Evolutionary conservation across 2,329 filamentous ascomycete genomes (phyloP), one percentile per base, ranked within the genome.

Genomic region (Elsinoe perseae): DNA sequence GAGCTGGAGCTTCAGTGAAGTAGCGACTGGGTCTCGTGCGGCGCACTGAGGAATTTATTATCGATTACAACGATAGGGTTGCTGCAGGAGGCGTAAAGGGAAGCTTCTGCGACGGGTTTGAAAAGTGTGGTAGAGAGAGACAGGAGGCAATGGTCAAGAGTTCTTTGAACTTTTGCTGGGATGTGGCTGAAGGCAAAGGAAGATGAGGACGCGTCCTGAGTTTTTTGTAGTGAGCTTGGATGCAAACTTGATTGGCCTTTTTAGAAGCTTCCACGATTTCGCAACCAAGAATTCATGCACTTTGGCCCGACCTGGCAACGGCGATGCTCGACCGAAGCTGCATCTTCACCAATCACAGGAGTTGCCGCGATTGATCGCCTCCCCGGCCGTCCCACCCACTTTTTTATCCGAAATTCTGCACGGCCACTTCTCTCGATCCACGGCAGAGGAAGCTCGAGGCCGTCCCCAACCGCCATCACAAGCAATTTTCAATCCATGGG

Each of bases 121-220:
- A 50, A 50, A 50, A 20, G 25, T 32, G 44, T 50, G 44, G 44
- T 50, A 50, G 44, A 50, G 44, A 50, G 44, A 50, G 44, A 50
- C 44, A 50, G 44, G 44, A 50, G 44, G 25, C 25, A 48, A 30
- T n/a, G 27, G 25, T 21, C 44, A 32, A 50, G 44, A 50, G 25
- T 50, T 32, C 25, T 50, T 32, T 52, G 48, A 20, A 27, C 9
- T 32, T 52, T 52, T 27, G 30, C 9, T 34, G 28, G 25, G 30
- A 36, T 52, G 48, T 52, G 48, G 48, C 48, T 52, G 48, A 34
- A 52, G 40, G 40, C 40, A 44, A 44, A 44, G 40, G 40, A n/a
- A n/a, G n/a, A 36, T 34, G 48, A 32, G 32, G 28, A 38, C 48
- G 48, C 32, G 32, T 38, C 21, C 20, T 52, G 48, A 38, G 27